These are phyloP conservation scores for Penicillium paxilli DNA, from an alignment of 495 filamentous ascomycete species.

Conservation along the genomic window DNA sequence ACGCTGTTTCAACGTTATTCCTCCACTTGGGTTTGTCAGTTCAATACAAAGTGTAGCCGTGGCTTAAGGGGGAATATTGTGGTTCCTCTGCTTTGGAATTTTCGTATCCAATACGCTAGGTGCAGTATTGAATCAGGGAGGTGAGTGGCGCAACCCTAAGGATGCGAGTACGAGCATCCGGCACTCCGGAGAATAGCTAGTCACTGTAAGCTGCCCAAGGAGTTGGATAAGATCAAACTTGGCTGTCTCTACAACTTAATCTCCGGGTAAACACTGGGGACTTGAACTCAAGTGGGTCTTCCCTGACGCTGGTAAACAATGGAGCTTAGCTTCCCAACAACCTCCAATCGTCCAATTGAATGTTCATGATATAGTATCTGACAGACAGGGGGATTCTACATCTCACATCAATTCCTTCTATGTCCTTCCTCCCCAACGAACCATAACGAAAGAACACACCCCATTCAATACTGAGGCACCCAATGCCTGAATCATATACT, in stretches of 20 bases:
- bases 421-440: conserved; percentile 7
- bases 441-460: conserved; percentile 27
- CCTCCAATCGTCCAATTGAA: not conserved
- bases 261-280: not conserved
- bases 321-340: not conserved
- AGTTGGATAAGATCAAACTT: too few species aligned
- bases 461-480: conserved; percentile 33
- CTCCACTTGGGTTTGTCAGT: not conserved
- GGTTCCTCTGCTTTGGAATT: too few species aligned
- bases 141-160: too few species aligned
- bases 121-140: too few species aligned
- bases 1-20: conserved; percentile 11
- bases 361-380: not conserved
- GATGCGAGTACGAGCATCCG: too few species aligned
- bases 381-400: not conserved
- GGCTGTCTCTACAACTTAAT: too few species aligned
- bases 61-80: too few species aligned
- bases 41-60: too few species aligned
- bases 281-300: not conserved
- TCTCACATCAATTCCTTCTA: not conserved
- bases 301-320: not conserved
- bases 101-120: too few species aligned
- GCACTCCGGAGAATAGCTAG: too few species aligned
- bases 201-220: too few species aligned
- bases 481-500: conserved; percentile 39